Percentiles rank a stretch among this genome's conserved stretches.
phyloP scores from a whole-genome alignment of 768 basidiomycete genomes.

The Tulasnella sp. region DNA sequence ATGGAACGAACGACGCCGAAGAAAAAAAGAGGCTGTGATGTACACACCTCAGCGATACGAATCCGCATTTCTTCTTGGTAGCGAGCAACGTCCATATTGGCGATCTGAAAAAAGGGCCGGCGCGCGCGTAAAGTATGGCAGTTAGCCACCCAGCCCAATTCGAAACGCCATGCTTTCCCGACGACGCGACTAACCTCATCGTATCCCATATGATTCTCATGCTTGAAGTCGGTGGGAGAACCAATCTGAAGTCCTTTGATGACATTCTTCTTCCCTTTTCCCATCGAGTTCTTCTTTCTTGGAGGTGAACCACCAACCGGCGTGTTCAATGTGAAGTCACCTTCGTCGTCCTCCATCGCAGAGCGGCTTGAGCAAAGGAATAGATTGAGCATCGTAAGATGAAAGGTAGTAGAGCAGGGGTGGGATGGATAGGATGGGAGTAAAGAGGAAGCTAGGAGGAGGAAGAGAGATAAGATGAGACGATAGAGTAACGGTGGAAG shows the following conservation, averaged over 20 bases:
- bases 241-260: constrained; percentile 20
- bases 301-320: background rate
- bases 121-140: background rate
- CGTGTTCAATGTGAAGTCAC: constrained; percentile 7
- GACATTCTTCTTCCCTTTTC: constrained; percentile 14
- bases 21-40: too few relatives aligned
- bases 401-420: constrained; percentile 5
- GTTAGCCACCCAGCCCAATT: background rate
- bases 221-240: constrained; percentile 19
- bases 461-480: background rate
- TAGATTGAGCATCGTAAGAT: constrained; percentile 18
- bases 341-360: constrained; percentile 12
- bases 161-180: background rate
- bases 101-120: background rate
- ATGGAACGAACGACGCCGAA: constrained; percentile 3
- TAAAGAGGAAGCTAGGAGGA: background rate
- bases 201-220: constrained; percentile 20
- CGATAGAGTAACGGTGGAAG: too few relatives aligned
- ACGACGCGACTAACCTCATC: constrained; percentile 17
- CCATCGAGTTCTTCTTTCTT: constrained; percentile 7
- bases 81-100: constrained; percentile 1
- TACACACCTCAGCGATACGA: background rate
- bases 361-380: constrained; percentile 17
- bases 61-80: background rate
- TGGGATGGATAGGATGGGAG: background rate